Evolutionary conservation across 2,329 filamentous ascomycete genomes (phyloP), one percentile per base, ranked within the genome.

Genomic region (Cladosporium sp.): DNA sequence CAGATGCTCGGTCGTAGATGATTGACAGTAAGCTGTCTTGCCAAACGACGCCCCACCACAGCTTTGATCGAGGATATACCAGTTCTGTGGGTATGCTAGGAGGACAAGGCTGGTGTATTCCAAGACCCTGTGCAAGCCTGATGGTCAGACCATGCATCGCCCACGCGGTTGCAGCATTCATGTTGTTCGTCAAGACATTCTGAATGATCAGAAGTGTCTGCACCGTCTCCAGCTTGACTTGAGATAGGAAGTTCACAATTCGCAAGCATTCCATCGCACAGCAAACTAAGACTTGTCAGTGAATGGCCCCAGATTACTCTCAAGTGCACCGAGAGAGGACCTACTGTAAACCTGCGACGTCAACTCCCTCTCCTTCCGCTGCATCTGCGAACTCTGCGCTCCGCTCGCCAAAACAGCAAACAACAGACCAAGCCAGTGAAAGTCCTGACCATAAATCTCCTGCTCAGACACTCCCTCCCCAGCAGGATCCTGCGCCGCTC

Each of bases 211-310:
- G 67, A 18, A 84, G 71, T 0, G 80, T 81, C 61, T 84, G 80
- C 35, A 84, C 82, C 40, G 77, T 81, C 56, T 83, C 79, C 34
- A 83, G 68, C 3, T 77, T 80, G 28, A 81, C 78, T 54, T 82
- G 78, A 0, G 81, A 83, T 7, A 84, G 63, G 62, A 83, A 84
- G 58, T 84, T 84, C 19, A 78, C 81, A 66, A 83, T 80, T 14
- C 81, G 77, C 22, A 84, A 70, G 60, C 81, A 83, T 63, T 84
- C 81, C 56, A 84, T 83, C 45, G 79, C 81, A 66, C 81, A 84
- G 67, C 81, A 84, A 4, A 83, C 77, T 78, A 51, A 8, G 42
- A 16, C 34, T 31, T 35, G 55, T 73, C 49, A 74, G 69, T 44
- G 51, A 10, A 31, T 6, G n/a, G n/a, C 32, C 22, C 22, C 7